These are phyloP conservation scores for Petrea volubilis DNA, from an alignment of 257 asterid species.

Conservation along the genomic window DNA sequence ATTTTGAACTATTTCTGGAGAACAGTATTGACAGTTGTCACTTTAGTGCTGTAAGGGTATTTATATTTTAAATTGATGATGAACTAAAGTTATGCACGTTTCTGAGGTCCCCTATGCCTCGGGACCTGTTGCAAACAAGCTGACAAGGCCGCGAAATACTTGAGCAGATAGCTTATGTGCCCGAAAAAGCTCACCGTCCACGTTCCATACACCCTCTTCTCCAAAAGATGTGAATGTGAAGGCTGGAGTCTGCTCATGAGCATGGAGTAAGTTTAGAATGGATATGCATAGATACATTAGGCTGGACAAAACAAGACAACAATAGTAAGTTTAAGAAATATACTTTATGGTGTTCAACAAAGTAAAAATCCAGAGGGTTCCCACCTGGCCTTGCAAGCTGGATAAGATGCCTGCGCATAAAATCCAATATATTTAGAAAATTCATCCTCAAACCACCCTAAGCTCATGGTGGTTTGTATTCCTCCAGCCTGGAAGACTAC, in stretches of 20 bases:
- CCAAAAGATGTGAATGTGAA: slow-evolving; percentile 91
- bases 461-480: too few species aligned
- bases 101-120: slow-evolving; percentile 34
- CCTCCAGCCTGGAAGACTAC: too few species aligned
- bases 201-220: slow-evolving; percentile 86
- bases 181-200: slow-evolving; percentile 82
- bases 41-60: neutral
- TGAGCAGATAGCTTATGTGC: slow-evolving; percentile 94
- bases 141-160: slow-evolving; percentile 88
- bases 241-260: slow-evolving; percentile 61
- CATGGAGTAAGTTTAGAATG: slow-evolving; percentile 22
- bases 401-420: slow-evolving; percentile 78
- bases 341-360: slow-evolving; percentile 95
- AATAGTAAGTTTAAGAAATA: neutral
- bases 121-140: slow-evolving; percentile 91
- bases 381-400: slow-evolving; percentile 88
- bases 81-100: neutral
- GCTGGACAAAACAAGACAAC: neutral
- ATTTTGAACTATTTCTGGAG: neutral
- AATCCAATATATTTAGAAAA: slow-evolving; percentile 13
- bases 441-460: neutral
- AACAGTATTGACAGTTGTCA: neutral
- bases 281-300: neutral
- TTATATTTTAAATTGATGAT: neutral
- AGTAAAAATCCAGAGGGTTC: slow-evolving; percentile 73